Evolutionary conservation across 805 yeast species (phyloP).

Genomic region (Teunomyces lycoperdinae): DNA sequence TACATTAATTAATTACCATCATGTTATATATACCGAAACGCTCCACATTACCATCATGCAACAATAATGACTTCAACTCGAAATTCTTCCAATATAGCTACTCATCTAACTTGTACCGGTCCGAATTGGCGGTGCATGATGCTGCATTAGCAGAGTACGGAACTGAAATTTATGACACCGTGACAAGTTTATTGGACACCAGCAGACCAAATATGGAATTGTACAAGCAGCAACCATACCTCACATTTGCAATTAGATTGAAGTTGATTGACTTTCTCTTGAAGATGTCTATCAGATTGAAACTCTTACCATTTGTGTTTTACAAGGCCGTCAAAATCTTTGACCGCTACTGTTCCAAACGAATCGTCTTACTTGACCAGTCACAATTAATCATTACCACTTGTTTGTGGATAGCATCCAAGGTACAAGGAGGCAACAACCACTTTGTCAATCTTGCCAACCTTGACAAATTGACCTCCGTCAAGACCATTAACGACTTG

Average conservation of each 20-base stretch:
- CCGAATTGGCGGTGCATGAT: slow-evolving; percentile 49
- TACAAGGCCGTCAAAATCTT: slow-evolving; percentile 70
- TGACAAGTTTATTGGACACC: slow-evolving; percentile 29
- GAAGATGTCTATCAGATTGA: slow-evolving; percentile 63
- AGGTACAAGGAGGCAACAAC: slow-evolving; percentile 72
- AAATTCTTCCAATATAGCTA: slow-evolving; percentile 45
- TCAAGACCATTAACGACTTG: slow-evolving; percentile 35
- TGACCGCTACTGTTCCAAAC: slow-evolving; percentile 86
- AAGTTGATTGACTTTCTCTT: slow-evolving; percentile 76
- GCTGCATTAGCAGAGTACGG: slow-evolving; percentile 49
- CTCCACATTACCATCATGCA: not conserved
- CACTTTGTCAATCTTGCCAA: slow-evolving; percentile 53
- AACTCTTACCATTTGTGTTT: slow-evolving; percentile 65
- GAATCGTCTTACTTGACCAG: slow-evolving; percentile 82
- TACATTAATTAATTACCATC: not conserved
- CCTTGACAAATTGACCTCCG: slow-evolving; percentile 17
- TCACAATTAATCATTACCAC: slow-evolving; percentile 89
- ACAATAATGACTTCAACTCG: not conserved
- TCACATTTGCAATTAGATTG: slow-evolving; percentile 69
- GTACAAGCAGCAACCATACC: slow-evolving; percentile 85
- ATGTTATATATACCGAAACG: slow-evolving; percentile 1
- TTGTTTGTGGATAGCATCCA: slow-evolving; percentile 90
- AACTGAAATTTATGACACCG: slow-evolving; percentile 44
- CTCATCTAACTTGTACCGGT: slow-evolving; percentile 46
- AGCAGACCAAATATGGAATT: slow-evolving; percentile 50